Evolutionary conservation across 192 early-diverging fungal genomes (phyloP), one percentile per base, ranked within the genome.

Genomic region (Globomyces pollinis-pini): DNA sequence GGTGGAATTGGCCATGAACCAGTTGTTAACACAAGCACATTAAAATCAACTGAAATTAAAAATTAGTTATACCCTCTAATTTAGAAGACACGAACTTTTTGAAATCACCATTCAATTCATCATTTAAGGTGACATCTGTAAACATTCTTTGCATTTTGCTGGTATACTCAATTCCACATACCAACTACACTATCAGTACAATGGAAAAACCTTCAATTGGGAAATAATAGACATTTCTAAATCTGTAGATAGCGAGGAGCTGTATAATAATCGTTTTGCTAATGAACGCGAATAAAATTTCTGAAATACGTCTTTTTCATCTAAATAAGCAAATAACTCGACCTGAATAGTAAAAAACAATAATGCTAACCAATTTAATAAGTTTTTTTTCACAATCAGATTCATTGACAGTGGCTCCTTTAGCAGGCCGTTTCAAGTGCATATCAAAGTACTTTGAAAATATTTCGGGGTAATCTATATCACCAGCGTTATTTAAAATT

Each of bases 301-400:
- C 74, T 93, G 91, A 72, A 89, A 93, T 1, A 93, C 72, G 57
- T 93, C 91, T 58, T 93, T 93, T 56, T 93, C 91, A 42, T 91
- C 86, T 16, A 93, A 78, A 66, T 90, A 93, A 42, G 88, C 86
- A 68, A 93, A 93, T 7, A 93, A 61, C 15, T 79, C 73, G 18
- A 90, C 78, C 74, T 83, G n/a, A n/a, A n/a, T n/a, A n/a, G n/a
- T n/a, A n/a, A n/a, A 28, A 45, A 39, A 42, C 20, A 35, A 20
- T 38, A 50, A 1, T 2, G 30, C 70, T 51, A 67, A 88, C 89
- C 62, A 83, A 72, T 23, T 73, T 63, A 5, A 70, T 62, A 18
- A 88, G 68, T 53, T 74, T 75, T 47, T 85, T 83, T 43, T 91
- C 91, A 23, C 85, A 54, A 30, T 91, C 89, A 9, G 60, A 54